Percentiles rank a stretch among this genome's conserved stretches.
Conservation (phyloP, 139 green algal genomes). For the Bryopsis sp. region DNA sequence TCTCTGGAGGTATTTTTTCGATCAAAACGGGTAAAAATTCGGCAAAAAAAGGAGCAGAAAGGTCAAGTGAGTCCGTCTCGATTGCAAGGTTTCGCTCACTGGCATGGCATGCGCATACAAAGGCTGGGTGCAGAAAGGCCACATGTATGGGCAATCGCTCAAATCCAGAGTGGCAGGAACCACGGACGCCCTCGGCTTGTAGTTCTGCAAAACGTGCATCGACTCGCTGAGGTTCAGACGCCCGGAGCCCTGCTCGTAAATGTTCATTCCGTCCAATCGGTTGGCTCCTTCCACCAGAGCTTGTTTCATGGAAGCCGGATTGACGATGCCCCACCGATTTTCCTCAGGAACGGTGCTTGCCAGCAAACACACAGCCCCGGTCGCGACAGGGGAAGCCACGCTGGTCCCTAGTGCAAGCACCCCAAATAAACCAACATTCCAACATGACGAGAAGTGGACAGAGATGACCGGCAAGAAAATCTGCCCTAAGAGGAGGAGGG, state of each 20-base stretch:
- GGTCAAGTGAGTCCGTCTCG: too few relatives aligned
- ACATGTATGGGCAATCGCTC: slow-evolving; percentile 90
- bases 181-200: slow-evolving; percentile 77
- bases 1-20: too few relatives aligned
- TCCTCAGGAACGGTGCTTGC: slow-evolving; percentile 71
- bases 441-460: neutral
- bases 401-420: slow-evolving; percentile 57
- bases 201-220: slow-evolving; percentile 49
- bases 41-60: too few relatives aligned
- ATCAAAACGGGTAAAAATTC: too few relatives aligned
- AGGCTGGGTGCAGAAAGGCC: slow-evolving; percentile 85
- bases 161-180: slow-evolving; percentile 74
- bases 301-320: slow-evolving; percentile 98
- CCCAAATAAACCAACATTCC: neutral
- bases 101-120: slow-evolving; percentile 50
- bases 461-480: neutral
- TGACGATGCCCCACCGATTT: slow-evolving; percentile 72
- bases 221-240: slow-evolving; percentile 55
- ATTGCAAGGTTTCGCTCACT: slow-evolving; percentile 1
- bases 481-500: neutral
- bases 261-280: slow-evolving; percentile 53
- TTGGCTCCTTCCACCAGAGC: slow-evolving; percentile 86
- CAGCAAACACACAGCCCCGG: slow-evolving; percentile 84
- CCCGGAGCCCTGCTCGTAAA: slow-evolving; percentile 59
- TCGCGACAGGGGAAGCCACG: slow-evolving; percentile 94